Conservation (phyloP, 108 stramenopile genomes). For the Pseudonitzschia pungens region DNA sequence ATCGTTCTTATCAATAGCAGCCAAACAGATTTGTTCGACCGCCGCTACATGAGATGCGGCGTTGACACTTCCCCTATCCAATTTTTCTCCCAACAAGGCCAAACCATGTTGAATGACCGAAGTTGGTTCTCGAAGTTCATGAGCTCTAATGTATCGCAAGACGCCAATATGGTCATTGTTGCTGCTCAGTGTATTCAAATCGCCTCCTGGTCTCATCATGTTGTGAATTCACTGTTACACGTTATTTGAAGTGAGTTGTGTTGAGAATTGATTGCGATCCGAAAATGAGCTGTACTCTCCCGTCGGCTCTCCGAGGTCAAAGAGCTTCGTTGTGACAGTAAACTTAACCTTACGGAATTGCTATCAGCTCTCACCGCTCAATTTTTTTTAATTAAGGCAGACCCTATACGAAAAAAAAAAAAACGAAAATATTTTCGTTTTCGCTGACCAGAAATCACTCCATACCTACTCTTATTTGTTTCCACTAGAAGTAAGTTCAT, state of each 20-base stretch:
- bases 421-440: too few species aligned
- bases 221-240: not conserved
- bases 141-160: constrained; percentile 73
- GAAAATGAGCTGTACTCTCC: not conserved
- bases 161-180: constrained; percentile 71
- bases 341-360: too few species aligned
- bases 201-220: constrained; percentile 73
- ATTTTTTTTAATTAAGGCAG: too few species aligned
- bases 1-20: constrained; percentile 60
- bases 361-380: too few species aligned
- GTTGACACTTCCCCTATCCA: constrained; percentile 23
- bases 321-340: too few species aligned
- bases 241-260: not conserved
- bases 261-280: not conserved
- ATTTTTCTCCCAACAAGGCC: constrained; percentile 43
- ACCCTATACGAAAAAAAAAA: too few species aligned
- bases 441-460: too few species aligned
- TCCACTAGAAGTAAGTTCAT: too few species aligned
- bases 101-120: constrained; percentile 59
- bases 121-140: constrained; percentile 68
- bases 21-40: constrained; percentile 71
- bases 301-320: too few species aligned
- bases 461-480: too few species aligned
- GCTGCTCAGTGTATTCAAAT: constrained; percentile 56
- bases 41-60: constrained; percentile 54